These are phyloP conservation scores for Penicillium sp. DNA, from an alignment of 2,329 filamentous ascomycete species.

Conservation along the genomic window DNA sequence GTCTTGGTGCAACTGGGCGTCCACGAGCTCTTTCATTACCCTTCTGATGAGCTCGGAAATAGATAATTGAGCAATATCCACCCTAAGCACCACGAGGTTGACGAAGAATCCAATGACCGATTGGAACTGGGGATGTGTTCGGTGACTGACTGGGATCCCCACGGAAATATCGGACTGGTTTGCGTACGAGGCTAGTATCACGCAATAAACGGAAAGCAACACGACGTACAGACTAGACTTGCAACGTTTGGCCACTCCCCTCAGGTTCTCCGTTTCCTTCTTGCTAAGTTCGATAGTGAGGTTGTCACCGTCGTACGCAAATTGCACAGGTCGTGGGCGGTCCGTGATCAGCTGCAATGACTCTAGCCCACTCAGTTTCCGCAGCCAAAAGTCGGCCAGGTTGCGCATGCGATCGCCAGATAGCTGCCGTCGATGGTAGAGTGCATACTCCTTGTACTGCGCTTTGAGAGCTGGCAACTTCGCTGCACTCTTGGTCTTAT, in stretches of 20 bases:
- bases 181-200: neutral
- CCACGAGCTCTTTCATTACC: neutral
- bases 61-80: neutral
- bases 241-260: neutral
- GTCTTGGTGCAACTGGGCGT: neutral
- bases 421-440: neutral
- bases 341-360: neutral
- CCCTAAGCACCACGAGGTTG: neutral
- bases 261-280: neutral
- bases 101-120: neutral
- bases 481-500: neutral
- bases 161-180: neutral
- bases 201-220: neutral
- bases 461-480: neutral
- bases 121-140: neutral
- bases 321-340: neutral
- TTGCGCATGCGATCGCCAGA: neutral
- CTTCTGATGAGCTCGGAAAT: neutral
- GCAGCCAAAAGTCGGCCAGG: neutral
- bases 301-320: neutral
- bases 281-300: neutral
- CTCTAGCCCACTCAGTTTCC: neutral
- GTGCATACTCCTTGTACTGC: neutral
- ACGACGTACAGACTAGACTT: neutral
- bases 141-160: neutral